Percentiles rank a stretch among this genome's conserved stretches.
Evolutionary conservation across 768 basidiomycete species (phyloP).

Genomic region (Kwoniella dendrophila): DNA sequence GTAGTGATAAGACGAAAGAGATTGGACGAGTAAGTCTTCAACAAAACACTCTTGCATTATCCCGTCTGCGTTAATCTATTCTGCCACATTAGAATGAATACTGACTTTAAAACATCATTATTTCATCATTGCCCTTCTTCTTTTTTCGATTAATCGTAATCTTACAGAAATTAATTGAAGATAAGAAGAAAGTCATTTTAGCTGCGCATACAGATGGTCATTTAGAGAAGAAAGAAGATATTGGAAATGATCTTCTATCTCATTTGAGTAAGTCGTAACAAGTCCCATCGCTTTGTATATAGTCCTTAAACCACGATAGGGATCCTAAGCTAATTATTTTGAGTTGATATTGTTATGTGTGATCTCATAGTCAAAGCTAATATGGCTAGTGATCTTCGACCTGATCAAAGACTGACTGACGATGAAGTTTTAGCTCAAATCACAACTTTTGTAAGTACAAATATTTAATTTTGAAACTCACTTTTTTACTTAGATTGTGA

Average conservation of each 20-base stretch:
- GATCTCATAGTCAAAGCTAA: slow-evolving; percentile 82
- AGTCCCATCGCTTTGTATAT: not conserved
- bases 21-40: slow-evolving; percentile 65
- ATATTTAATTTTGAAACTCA: not conserved
- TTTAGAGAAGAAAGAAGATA: slow-evolving; percentile 61
- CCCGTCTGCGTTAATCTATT: too few relatives aligned
- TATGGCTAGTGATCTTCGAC: slow-evolving; percentile 61
- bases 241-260: slow-evolving; percentile 77
- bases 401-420: slow-evolving; percentile 74
- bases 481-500: too few relatives aligned
- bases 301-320: not conserved
- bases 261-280: slow-evolving; percentile 65
- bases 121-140: too few relatives aligned
- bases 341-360: too few relatives aligned
- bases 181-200: slow-evolving; percentile 71
- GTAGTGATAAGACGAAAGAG: slow-evolving; percentile 60
- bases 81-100: too few relatives aligned
- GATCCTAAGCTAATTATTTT: too few relatives aligned
- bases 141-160: not conserved
- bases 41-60: too few relatives aligned
- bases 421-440: slow-evolving; percentile 62
- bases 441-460: slow-evolving; percentile 45
- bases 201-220: slow-evolving; percentile 34
- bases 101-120: too few relatives aligned
- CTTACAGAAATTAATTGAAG: slow-evolving; percentile 69